A percentile compares a stretch with the other conserved stretches of the same genome.
Conservation (phyloP, 352 stramenopile genomes). For the Phytophthora chlamydospora region DNA sequence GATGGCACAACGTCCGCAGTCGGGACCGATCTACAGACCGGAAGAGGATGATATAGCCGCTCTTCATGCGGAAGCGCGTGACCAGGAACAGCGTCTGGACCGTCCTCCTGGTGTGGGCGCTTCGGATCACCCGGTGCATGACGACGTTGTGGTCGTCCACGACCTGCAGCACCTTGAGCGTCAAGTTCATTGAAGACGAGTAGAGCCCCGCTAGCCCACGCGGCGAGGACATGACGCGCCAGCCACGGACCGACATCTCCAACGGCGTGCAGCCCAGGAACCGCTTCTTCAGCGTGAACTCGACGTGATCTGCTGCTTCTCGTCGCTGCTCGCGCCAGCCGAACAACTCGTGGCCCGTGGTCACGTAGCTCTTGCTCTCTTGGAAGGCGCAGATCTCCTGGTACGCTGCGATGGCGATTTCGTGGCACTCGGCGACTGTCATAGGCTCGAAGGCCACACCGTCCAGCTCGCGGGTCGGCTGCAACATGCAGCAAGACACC, state of each 20-base stretch:
- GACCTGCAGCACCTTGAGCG: constrained; percentile 46
- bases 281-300: constrained; percentile 63
- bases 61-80: constrained; percentile 43
- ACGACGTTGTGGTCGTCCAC: constrained; percentile 72
- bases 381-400: constrained; percentile 51
- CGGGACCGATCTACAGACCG: constrained; percentile 43
- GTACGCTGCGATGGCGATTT: constrained; percentile 43
- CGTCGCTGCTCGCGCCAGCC: constrained; percentile 59
- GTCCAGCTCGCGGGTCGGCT: neutral
- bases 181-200: constrained; percentile 53
- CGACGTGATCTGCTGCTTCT: constrained; percentile 43
- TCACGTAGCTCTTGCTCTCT: constrained; percentile 48
- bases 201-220: constrained; percentile 42
- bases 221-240: constrained; percentile 45
- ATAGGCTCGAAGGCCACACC: constrained; percentile 30
- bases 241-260: constrained; percentile 40
- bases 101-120: constrained; percentile 15
- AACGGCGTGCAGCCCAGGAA: constrained; percentile 41
- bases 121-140: constrained; percentile 54
- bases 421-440: constrained; percentile 48
- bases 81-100: constrained; percentile 61
- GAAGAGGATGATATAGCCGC: constrained; percentile 53
- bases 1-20: constrained; percentile 8
- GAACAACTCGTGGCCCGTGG: constrained; percentile 52
- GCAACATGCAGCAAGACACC: constrained; percentile 15